Base-by-base conservation (phyloP, 441 rosid species). In the Dalechampia spathulata region DNA sequence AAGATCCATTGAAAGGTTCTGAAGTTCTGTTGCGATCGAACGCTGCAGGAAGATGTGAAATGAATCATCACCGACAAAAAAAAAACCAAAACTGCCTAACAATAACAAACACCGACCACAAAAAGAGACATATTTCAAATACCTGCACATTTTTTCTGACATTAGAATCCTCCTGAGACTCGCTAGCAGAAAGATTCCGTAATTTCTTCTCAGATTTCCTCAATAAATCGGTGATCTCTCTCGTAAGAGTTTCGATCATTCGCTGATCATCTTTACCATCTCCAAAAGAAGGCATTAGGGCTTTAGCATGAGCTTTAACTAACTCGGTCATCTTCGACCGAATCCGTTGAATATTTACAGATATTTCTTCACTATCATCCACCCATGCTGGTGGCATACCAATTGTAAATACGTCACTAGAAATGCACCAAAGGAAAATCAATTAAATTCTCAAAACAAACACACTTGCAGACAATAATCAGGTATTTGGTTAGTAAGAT, bases 131-230 rank as follows among this genome's bases (percentile, higher is more conserved):
- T 8, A 30, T 30, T 30, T 8, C 4, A 30, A 46, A 16, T 65
- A 86, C 93, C 89, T 90, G 91, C 49, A 90, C 96, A 47, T 87
- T 90, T 63, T 80, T 87, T 67, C 96, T 77, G 53, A 90, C 76
- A 80, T 72, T 87, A 22, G 87, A 83, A 64, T 87, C 96, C 75
- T 87, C 87, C 48, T 87, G 76, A 55, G 80, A 77, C 51, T 81
- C 94, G 54, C 64, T 57, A 7, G 75, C 78, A 30, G 84, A 73
- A 26, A 87, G 87, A 66, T 65, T 81, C 74, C 72, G 79, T 37
- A 90, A 71, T 58, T 70, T 80, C 75, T 75, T 83, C 77, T 87
- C 96, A 5, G 97, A 87, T 71, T 75, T 87, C 73, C 62, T 90
- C 70, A 90, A 60, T 10, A 90, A 59, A 60, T 71, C 68, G 21